Percentiles rank a stretch among this genome's conserved stretches.
Conservation (phyloP, 1,284 basidiomycete species). For the Mixia osmundae region DNA sequence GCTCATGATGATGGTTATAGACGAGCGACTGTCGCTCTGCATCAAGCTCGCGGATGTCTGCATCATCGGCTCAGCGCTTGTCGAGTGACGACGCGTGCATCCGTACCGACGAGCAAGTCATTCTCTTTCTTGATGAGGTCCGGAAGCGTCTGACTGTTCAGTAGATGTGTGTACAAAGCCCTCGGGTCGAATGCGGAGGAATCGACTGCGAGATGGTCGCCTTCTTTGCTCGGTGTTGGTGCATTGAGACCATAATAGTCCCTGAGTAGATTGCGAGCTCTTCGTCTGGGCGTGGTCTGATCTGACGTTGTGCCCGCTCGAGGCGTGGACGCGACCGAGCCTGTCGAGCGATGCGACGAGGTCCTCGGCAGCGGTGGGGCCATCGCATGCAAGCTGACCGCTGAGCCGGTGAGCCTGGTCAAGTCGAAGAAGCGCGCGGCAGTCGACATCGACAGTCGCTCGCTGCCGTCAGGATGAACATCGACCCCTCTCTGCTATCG, state of each 20-base stretch:
- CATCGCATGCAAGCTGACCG: too few species aligned
- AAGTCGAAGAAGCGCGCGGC: too few species aligned
- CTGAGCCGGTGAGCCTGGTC: too few species aligned
- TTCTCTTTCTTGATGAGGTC: conserved; percentile 49
- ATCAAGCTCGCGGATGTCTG: conserved; percentile 68
- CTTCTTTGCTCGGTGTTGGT: background rate
- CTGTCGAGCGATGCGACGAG: too few species aligned
- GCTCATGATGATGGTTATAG: conserved; percentile 82
- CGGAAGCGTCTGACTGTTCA: conserved; percentile 48
- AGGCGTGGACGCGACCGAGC: too few species aligned
- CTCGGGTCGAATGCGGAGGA: conserved; percentile 6
- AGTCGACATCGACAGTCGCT: too few species aligned
- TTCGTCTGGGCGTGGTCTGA: background rate
- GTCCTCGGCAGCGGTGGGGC: too few species aligned
- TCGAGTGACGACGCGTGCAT: conserved; percentile 21
- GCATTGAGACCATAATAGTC: conserved; percentile 6
- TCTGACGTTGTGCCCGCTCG: background rate
- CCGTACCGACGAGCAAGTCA: conserved; percentile 41
- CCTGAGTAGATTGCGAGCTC: conserved; percentile 6
- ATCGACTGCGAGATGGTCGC: background rate
- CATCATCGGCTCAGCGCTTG: conserved; percentile 18
- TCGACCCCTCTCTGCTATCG: too few species aligned
- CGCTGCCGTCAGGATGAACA: too few species aligned
- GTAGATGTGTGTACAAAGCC: conserved; percentile 25
- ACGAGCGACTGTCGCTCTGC: conserved; percentile 71